A percentile compares a stretch with the other conserved stretches of the same genome.
phyloP scores from a whole-genome alignment of 345 rosid species.

The Carallia pectinifolia region DNA sequence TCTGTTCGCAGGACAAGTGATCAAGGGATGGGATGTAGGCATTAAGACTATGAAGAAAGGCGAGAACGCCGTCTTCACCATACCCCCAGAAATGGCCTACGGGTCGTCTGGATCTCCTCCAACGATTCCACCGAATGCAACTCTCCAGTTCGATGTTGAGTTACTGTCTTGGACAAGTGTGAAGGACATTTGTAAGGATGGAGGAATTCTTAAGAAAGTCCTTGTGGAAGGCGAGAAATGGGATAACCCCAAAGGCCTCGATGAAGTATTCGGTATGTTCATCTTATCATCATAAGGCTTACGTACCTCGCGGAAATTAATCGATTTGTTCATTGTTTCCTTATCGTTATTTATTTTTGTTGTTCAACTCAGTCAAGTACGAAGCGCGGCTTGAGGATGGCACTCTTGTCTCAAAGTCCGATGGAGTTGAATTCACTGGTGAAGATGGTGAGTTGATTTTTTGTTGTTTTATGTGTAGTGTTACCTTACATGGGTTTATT shows the following conservation, averaged over 20 bases:
- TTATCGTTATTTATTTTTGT: neutral
- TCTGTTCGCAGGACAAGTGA: constrained; percentile 64
- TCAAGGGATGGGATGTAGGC: constrained; percentile 97
- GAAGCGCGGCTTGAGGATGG: constrained; percentile 81
- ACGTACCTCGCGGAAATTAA: neutral
- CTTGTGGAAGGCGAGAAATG: constrained; percentile 66
- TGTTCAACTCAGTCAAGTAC: constrained; percentile 55
- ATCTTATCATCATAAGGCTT: too few relatives aligned
- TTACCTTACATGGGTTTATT: neutral
- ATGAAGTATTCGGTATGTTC: constrained; percentile 70
- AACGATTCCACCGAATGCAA: constrained; percentile 81
- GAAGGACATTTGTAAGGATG: constrained; percentile 83
- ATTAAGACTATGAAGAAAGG: constrained; percentile 96
- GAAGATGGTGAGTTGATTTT: constrained; percentile 52
- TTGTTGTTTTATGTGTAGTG: neutral
- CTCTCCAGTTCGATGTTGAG: constrained; percentile 83
- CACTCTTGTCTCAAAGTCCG: constrained; percentile 57
- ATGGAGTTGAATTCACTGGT: constrained; percentile 75
- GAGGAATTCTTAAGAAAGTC: constrained; percentile 78
- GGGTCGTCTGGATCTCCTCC: constrained; percentile 88
- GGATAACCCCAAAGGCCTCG: constrained; percentile 78
- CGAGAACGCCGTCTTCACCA: constrained; percentile 83
- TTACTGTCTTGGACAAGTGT: constrained; percentile 75
- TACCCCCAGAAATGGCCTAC: constrained; percentile 79
- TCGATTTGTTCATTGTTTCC: neutral